A percentile compares a stretch with the other conserved stretches of the same genome.
These are phyloP conservation scores for Penicillium psychrofluorescens DNA, from an alignment of 495 filamentous ascomycete species.

Conservation along the genomic window DNA sequence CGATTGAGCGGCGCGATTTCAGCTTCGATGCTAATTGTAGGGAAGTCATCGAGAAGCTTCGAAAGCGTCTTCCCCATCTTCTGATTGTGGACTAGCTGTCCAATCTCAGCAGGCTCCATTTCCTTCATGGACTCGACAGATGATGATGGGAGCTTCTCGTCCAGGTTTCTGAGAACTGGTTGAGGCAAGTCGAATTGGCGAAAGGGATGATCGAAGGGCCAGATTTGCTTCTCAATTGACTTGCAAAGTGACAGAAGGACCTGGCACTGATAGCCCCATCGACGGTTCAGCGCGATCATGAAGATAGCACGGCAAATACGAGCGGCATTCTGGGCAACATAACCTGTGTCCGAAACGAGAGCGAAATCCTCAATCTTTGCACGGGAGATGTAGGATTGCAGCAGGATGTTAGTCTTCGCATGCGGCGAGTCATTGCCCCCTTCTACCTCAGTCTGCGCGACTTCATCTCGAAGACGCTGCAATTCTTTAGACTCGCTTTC, in stretches of 20 bases:
- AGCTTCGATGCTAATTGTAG: slow-evolving; percentile 78
- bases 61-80: slow-evolving; percentile 74
- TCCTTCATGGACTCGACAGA: slow-evolving; percentile 79
- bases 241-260: slow-evolving; percentile 86
- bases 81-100: slow-evolving; percentile 82
- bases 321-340: slow-evolving; percentile 91
- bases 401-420: slow-evolving; percentile 88
- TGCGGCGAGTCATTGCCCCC: slow-evolving; percentile 72
- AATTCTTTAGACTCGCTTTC: slow-evolving; percentile 84
- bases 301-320: slow-evolving; percentile 93
- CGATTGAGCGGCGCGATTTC: slow-evolving; percentile 95
- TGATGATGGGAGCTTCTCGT: slow-evolving; percentile 60
- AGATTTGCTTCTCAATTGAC: slow-evolving; percentile 91
- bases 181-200: slow-evolving; percentile 89
- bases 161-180: slow-evolving; percentile 74
- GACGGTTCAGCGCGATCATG: slow-evolving; percentile 90
- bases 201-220: slow-evolving; percentile 91
- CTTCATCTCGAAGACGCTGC: slow-evolving; percentile 53
- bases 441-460: slow-evolving; percentile 63
- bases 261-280: slow-evolving; percentile 91
- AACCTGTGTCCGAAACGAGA: slow-evolving; percentile 80
- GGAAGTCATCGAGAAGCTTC: slow-evolving; percentile 83
- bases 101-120: slow-evolving; percentile 89
- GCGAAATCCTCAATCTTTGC: slow-evolving; percentile 87
- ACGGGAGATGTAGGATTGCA: slow-evolving; percentile 92